phyloP scores from a whole-genome alignment of 2,329 filamentous ascomycete genomes.

The Cercospora sp. region DNA sequence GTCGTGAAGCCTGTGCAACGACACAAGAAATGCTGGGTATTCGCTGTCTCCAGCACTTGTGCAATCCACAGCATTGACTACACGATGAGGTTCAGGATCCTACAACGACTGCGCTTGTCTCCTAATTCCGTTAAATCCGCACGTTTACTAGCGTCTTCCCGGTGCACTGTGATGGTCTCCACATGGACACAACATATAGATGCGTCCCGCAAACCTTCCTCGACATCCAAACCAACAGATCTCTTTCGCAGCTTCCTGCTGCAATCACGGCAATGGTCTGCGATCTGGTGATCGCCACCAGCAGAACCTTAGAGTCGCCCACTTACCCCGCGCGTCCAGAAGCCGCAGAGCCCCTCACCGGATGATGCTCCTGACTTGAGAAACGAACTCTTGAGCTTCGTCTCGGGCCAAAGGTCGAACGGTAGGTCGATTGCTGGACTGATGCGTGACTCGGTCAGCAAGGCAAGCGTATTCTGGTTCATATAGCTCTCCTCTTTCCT shows the following conservation, averaged over 20 bases:
- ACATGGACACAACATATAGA: neutral
- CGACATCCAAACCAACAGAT: neutral
- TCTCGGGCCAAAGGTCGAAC: constrained; percentile 16
- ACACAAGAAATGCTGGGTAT: neutral
- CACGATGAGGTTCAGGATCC: neutral
- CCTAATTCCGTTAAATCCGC: neutral
- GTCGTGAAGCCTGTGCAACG: neutral
- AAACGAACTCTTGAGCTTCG: constrained; percentile 13
- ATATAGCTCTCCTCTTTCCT: neutral
- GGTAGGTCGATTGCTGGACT: neutral
- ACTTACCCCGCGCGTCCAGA: constrained; percentile 1
- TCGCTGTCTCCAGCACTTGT: neutral
- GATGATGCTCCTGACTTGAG: constrained; percentile 17
- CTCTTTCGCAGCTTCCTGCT: neutral
- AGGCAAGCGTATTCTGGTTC: neutral
- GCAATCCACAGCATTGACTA: neutral
- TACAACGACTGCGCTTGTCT: neutral
- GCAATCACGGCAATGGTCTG: neutral
- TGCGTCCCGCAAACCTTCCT: neutral
- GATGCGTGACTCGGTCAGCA: neutral
- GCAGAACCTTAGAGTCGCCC: neutral
- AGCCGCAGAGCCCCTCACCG: constrained; percentile 7
- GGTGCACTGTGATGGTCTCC: neutral
- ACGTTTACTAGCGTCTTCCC: neutral
- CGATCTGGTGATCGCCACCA: neutral